Evolutionary conservation across 2,329 filamentous ascomycete species (phyloP).

Genomic region (Exophiala oligosperma): DNA sequence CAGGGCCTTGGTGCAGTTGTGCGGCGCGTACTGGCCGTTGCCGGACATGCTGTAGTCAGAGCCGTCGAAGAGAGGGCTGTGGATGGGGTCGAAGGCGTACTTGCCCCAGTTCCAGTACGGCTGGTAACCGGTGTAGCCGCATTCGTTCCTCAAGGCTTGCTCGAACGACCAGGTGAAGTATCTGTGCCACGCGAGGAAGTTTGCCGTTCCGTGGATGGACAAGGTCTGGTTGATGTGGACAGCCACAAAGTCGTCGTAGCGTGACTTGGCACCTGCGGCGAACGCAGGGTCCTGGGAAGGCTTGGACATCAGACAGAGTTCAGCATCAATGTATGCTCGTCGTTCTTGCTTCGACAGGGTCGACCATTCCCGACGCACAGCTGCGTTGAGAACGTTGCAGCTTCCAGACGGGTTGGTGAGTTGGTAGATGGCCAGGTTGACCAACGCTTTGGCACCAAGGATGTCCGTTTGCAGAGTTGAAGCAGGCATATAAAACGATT

Average conservation of each 20-base stretch:
- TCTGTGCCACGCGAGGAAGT: constrained; percentile 47
- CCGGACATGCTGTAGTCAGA: constrained; percentile 38
- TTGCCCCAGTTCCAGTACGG: constrained; percentile 44
- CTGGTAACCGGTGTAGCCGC: constrained; percentile 45
- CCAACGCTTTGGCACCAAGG: constrained; percentile 35
- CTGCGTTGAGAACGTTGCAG: constrained; percentile 41
- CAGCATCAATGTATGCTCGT: constrained; percentile 36
- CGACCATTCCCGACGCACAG: constrained; percentile 47
- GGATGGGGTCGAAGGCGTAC: constrained; percentile 32
- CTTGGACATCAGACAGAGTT: constrained; percentile 37
- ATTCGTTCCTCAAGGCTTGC: constrained; percentile 44
- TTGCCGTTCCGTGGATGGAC: constrained; percentile 35
- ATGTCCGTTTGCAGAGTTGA: constrained; percentile 32
- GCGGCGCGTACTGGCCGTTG: constrained; percentile 23
- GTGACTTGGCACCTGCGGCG: constrained; percentile 46
- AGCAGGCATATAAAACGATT: constrained; percentile 15
- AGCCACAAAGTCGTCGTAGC: constrained; percentile 49
- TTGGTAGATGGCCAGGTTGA: constrained; percentile 35
- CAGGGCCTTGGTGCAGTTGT: constrained; percentile 16
- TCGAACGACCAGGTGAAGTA: constrained; percentile 46
- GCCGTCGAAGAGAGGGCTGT: constrained; percentile 38
- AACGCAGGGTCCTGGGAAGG: constrained; percentile 28
- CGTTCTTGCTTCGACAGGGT: constrained; percentile 25
- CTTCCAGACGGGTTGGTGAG: constrained; percentile 18
- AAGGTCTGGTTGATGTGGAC: constrained; percentile 39